Conservation (phyloP, 2,329 filamentous ascomycete genomes). For the Emydomyces testavorans region DNA sequence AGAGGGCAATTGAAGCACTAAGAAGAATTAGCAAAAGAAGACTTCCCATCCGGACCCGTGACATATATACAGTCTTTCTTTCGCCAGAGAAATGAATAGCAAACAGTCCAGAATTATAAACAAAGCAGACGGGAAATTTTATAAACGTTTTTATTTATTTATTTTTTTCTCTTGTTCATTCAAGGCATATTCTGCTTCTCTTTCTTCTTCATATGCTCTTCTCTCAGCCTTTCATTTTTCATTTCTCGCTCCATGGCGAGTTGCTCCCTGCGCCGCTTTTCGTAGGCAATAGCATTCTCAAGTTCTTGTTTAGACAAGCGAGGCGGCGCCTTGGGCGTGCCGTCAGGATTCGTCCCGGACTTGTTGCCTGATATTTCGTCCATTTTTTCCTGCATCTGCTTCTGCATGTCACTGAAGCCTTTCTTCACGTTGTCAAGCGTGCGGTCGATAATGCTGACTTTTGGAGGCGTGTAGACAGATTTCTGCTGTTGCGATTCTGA, state of each 20-base stretch:
- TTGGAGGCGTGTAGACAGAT: constrained; percentile 11
- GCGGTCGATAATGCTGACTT: constrained; percentile 28
- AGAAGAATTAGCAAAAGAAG: not conserved
- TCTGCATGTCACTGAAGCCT: constrained; percentile 18
- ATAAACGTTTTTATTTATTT: not conserved
- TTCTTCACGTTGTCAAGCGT: constrained; percentile 26
- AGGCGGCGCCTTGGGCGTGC: constrained; percentile 16
- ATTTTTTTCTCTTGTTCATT: constrained; percentile 3
- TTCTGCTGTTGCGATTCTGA: constrained; percentile 14
- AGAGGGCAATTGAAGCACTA: not conserved
- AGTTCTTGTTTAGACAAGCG: constrained; percentile 25
- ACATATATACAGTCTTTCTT: not conserved
- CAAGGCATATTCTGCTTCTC: constrained; percentile 5
- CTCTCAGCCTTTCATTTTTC: constrained; percentile 19
- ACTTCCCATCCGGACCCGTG: constrained; percentile 1
- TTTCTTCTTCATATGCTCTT: constrained; percentile 13
- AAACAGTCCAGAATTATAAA: not conserved
- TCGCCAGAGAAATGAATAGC: not conserved
- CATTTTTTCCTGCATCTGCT: constrained; percentile 19
- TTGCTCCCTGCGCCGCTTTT: constrained; percentile 22
- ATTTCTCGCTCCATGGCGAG: constrained; percentile 26
- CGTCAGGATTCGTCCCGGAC: constrained; percentile 19
- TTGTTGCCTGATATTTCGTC: constrained; percentile 21
- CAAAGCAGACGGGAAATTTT: not conserved
- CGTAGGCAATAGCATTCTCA: constrained; percentile 25